Evolutionary conservation across 169 alveolate species (phyloP).

Genomic region (Cystoisospora suis): DNA sequence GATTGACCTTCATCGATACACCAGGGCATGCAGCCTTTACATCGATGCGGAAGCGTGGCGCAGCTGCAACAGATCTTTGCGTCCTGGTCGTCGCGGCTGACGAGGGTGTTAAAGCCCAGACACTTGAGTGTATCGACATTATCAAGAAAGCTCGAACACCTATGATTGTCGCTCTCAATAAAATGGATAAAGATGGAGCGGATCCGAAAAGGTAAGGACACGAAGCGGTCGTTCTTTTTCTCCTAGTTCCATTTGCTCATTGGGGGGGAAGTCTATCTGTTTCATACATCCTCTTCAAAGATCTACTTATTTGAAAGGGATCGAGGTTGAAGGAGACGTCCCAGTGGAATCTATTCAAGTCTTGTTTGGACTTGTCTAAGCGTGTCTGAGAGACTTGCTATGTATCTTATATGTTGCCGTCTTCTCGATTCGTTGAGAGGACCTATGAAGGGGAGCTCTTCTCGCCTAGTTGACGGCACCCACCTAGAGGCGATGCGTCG

Average conservation of each 20-base stretch:
- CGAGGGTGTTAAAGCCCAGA: conserved; percentile 86
- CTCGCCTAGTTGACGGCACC: too few species aligned
- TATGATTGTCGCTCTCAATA: conserved; percentile 80
- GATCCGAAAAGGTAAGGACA: conserved; percentile 8
- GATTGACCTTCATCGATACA: conserved; percentile 86
- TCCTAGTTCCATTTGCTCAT: background rate
- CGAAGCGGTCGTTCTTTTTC: background rate
- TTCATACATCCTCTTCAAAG: too few species aligned
- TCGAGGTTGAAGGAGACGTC: too few species aligned
- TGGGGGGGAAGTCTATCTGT: too few species aligned
- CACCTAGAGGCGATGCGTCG: too few species aligned
- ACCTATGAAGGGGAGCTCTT: too few species aligned
- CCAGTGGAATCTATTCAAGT: too few species aligned
- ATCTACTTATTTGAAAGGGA: too few species aligned
- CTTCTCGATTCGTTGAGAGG: too few species aligned
- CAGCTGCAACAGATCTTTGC: conserved; percentile 85
- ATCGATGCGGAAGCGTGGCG: conserved; percentile 88
- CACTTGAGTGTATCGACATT: conserved; percentile 82
- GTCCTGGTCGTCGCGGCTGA: conserved; percentile 88
- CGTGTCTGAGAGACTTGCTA: too few species aligned
- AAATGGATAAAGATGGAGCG: conserved; percentile 75
- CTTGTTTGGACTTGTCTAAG: too few species aligned
- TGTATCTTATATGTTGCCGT: too few species aligned
- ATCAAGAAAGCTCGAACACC: conserved; percentile 71
- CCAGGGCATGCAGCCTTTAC: conserved; percentile 92